Conservation (phyloP, 2,329 filamentous ascomycete genomes). For the Lithohypha guttulata region DNA sequence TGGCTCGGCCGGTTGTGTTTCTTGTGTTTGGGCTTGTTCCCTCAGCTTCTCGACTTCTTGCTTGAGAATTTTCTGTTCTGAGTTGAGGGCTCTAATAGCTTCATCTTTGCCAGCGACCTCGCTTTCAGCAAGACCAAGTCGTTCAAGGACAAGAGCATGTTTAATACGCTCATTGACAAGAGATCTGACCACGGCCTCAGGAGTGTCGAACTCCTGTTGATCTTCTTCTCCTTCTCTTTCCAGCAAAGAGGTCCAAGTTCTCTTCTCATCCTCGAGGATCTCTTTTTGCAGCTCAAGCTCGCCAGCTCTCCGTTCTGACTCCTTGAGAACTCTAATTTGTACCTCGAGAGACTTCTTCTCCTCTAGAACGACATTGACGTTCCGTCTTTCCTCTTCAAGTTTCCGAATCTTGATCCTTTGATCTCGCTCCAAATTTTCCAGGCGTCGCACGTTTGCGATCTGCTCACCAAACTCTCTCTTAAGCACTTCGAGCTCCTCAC, state of each 20-base stretch:
- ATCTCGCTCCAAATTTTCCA: constrained; percentile 72
- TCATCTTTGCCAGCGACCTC: constrained; percentile 69
- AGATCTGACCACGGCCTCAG: constrained; percentile 75
- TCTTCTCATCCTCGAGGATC: constrained; percentile 75
- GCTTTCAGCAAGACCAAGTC: constrained; percentile 65
- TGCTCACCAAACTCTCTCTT: constrained; percentile 84
- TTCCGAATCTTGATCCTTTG: constrained; percentile 70
- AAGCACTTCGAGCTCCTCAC: constrained; percentile 73
- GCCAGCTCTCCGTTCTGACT: constrained; percentile 62
- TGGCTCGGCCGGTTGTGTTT: constrained; percentile 30
- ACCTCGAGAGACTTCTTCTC: constrained; percentile 78
- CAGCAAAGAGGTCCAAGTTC: constrained; percentile 78
- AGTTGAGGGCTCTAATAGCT: constrained; percentile 59
- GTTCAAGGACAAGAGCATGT: constrained; percentile 67
- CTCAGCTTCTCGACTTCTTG: constrained; percentile 63
- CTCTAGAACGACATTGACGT: constrained; percentile 89
- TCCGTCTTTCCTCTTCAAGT: constrained; percentile 68
- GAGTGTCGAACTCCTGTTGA: constrained; percentile 67
- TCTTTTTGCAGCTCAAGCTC: constrained; percentile 76
- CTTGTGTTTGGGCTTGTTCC: constrained; percentile 29
- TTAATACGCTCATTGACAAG: constrained; percentile 74
- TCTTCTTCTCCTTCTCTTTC: constrained; percentile 55
- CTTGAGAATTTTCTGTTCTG: constrained; percentile 54
- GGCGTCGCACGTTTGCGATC: constrained; percentile 73
- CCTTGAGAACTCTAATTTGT: constrained; percentile 63